Conservation (phyloP, 2,329 filamentous ascomycete genomes). For the Exophiala lecanii-corni region DNA sequence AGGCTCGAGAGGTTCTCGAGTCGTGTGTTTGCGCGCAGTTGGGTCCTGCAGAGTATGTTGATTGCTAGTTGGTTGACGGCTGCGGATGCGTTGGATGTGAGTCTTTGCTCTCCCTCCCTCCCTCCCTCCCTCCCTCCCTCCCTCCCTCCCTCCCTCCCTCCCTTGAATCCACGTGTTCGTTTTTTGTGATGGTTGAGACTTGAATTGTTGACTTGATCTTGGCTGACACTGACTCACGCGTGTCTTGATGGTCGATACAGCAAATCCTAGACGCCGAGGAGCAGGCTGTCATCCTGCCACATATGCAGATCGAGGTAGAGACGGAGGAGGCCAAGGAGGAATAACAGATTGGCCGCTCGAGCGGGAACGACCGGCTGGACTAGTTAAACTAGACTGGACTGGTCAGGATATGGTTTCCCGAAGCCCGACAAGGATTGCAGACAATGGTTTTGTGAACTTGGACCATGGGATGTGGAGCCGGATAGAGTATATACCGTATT, state of each 20-base stretch:
- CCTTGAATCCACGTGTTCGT: background rate
- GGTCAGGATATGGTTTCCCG: no score
- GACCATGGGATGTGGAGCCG: no score
- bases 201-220: background rate
- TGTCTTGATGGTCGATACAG: no score
- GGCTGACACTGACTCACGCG: no score
- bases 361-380: no score
- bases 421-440: no score
- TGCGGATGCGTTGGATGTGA: slow-evolving; percentile 18
- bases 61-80: slow-evolving; percentile 25
- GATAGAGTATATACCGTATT: no score
- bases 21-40: slow-evolving; percentile 12
- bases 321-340: no score
- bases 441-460: no score
- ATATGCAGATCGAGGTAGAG: slow-evolving; percentile 1
- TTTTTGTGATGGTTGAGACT: background rate
- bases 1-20: slow-evolving; percentile 8
- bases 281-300: slow-evolving; percentile 14
- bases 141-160: no score
- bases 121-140: background rate
- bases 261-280: slow-evolving; percentile 20
- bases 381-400: no score
- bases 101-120: background rate
- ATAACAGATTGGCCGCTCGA: no score
- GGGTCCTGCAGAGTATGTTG: slow-evolving; percentile 23